phyloP scores from a whole-genome alignment of 129 eudicot genomes.

The Erigeron canadensis region DNA sequence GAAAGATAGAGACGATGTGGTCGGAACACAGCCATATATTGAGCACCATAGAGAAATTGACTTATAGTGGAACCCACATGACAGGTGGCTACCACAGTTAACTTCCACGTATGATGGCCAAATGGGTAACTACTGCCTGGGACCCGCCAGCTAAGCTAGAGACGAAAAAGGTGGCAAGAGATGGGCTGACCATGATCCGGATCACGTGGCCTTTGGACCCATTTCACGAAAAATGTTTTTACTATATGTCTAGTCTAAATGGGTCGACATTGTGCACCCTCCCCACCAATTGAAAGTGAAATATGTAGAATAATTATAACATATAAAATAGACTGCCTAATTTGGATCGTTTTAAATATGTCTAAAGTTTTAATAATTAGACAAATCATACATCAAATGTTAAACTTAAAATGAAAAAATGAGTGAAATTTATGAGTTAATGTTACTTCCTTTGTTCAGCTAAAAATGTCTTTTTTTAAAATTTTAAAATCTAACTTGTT shows the following conservation, averaged over 20 bases:
- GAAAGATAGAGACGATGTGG: constrained; percentile 20
- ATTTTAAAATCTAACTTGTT: no score
- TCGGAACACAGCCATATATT: constrained; percentile 23
- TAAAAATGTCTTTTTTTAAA: no score
- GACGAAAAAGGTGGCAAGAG: constrained; percentile 20
- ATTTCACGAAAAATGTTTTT: constrained; percentile 13
- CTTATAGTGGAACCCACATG: constrained; percentile 16
- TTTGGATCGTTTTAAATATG: no score
- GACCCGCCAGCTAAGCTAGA: constrained; percentile 33
- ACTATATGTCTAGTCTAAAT: constrained; percentile 23
- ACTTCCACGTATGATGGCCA: constrained; percentile 29
- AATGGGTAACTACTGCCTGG: background rate
- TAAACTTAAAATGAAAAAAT: no score
- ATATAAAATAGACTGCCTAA: no score
- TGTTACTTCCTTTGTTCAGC: no score
- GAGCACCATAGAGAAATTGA: constrained; percentile 24
- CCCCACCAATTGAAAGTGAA: constrained; percentile 16
- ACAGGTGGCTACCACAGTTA: constrained; percentile 32
- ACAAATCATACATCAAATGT: no score
- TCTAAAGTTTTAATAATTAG: no score
- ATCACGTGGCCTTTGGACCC: constrained; percentile 41
- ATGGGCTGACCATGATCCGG: constrained; percentile 41
- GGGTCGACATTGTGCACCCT: constrained; percentile 26
- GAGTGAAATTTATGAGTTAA: no score
- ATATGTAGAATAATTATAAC: no score